A percentile compares a stretch with the other conserved stretches of the same genome.
These are phyloP conservation scores for Phialocephala sp. DNA, from an alignment of 2,329 filamentous ascomycete species.

Conservation along the genomic window DNA sequence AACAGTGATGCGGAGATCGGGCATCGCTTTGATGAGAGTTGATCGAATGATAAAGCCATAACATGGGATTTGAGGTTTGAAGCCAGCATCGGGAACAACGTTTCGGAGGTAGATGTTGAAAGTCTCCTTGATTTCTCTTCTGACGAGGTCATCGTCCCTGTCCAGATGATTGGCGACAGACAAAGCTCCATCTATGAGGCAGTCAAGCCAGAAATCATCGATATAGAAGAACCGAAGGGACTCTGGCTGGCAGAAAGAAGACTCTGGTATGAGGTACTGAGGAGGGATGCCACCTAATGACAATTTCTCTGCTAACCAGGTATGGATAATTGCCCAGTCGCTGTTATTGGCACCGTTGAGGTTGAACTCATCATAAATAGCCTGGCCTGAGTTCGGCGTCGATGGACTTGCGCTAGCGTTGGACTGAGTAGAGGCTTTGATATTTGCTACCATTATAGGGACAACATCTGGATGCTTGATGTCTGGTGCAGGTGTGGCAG, in stretches of 20 bases:
- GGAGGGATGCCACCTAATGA: slow-evolving; percentile 47
- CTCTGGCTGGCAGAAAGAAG: slow-evolving; percentile 21
- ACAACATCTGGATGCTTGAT: slow-evolving; percentile 11
- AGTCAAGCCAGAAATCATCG: slow-evolving; percentile 51
- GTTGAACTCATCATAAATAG: slow-evolving; percentile 20
- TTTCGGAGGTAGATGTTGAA: slow-evolving; percentile 44
- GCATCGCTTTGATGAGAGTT: slow-evolving; percentile 46
- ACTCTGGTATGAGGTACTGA: slow-evolving; percentile 49
- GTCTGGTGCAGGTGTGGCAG: not conserved
- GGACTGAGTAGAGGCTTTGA: not conserved
- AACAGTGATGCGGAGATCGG: slow-evolving; percentile 44
- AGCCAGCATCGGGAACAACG: slow-evolving; percentile 10
- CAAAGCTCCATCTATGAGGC: slow-evolving; percentile 51
- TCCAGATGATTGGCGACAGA: slow-evolving; percentile 48
- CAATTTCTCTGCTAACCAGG: slow-evolving; percentile 47
- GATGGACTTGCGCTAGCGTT: slow-evolving; percentile 6
- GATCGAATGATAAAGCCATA: slow-evolving; percentile 50
- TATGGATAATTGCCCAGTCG: slow-evolving; percentile 47
- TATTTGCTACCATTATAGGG: slow-evolving; percentile 1
- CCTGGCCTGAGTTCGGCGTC: not conserved
- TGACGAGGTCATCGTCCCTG: slow-evolving; percentile 38
- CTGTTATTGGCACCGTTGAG: slow-evolving; percentile 26
- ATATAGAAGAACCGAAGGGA: slow-evolving; percentile 51
- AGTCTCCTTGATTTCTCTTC: slow-evolving; percentile 41
- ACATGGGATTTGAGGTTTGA: slow-evolving; percentile 43